These are phyloP conservation scores for Apiospora arundinis DNA, from an alignment of 2,329 filamentous ascomycete species.

Conservation along the genomic window DNA sequence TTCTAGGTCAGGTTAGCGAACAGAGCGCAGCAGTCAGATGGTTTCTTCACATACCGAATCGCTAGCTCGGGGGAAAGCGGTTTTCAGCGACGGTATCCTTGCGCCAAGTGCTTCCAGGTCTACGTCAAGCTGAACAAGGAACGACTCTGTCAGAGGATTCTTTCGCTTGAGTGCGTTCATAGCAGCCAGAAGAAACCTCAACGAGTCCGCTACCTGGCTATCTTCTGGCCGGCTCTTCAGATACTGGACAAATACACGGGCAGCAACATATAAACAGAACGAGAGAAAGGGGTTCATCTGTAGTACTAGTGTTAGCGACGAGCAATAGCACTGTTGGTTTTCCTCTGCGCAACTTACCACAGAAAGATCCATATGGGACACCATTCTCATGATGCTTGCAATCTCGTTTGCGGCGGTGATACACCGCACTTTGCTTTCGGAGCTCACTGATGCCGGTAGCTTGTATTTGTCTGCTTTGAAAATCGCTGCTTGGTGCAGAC, in stretches of 20 bases:
- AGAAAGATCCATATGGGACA: slow-evolving; percentile 87
- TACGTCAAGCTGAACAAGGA: slow-evolving; percentile 90
- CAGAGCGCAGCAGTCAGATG: slow-evolving; percentile 49
- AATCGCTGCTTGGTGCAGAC: slow-evolving; percentile 96
- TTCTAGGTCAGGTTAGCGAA: slow-evolving; percentile 41
- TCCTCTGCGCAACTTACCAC: slow-evolving; percentile 60
- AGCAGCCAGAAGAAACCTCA: slow-evolving; percentile 89
- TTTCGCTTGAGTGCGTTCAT: slow-evolving; percentile 89
- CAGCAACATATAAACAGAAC: slow-evolving; percentile 95
- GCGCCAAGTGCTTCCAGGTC: slow-evolving; percentile 80
- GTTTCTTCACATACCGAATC: slow-evolving; percentile 39
- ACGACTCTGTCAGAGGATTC: slow-evolving; percentile 92
- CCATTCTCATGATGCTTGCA: slow-evolving; percentile 92
- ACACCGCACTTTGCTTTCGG: slow-evolving; percentile 91
- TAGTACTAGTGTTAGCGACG: slow-evolving; percentile 25
- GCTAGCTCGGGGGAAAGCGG: slow-evolving; percentile 59
- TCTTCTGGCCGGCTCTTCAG: slow-evolving; percentile 94
- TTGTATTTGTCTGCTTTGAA: slow-evolving; percentile 94
- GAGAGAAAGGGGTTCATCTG: slow-evolving; percentile 96
- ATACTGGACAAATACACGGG: slow-evolving; percentile 94
- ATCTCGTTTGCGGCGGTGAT: slow-evolving; percentile 94
- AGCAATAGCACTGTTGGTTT: neutral
- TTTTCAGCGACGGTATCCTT: slow-evolving; percentile 63
- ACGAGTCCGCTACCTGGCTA: slow-evolving; percentile 74
- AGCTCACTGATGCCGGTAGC: slow-evolving; percentile 76